Percentiles rank a stretch among this genome's conserved stretches.
Conservation (phyloP, 2,329 filamentous ascomycete species). For the Calonectria hawksworthii region DNA sequence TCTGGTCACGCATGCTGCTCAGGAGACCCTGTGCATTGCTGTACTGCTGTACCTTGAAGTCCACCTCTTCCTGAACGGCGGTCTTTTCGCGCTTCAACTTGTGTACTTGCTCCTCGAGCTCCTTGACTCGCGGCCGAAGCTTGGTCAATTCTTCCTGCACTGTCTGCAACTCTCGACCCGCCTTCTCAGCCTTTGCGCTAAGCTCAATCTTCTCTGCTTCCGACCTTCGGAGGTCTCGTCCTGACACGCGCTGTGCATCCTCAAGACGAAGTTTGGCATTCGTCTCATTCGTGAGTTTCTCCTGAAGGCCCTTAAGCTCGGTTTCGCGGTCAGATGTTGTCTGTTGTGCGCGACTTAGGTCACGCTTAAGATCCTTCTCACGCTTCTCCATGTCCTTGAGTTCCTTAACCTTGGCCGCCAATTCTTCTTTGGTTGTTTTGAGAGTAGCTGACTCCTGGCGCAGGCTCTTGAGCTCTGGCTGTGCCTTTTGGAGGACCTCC, state of each 20-base stretch:
- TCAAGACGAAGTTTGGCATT: constrained; percentile 81
- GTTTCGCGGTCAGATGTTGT: constrained; percentile 80
- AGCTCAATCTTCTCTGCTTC: constrained; percentile 87
- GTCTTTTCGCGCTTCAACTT: constrained; percentile 78
- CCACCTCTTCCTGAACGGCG: constrained; percentile 81
- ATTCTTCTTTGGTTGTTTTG: constrained; percentile 81
- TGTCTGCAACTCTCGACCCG: constrained; percentile 76
- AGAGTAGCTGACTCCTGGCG: constrained; percentile 83
- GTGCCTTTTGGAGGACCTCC: constrained; percentile 85
- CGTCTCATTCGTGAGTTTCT: constrained; percentile 82
- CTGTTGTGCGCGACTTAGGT: constrained; percentile 78
- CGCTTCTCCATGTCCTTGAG: constrained; percentile 83
- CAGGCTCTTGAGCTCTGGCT: constrained; percentile 86
- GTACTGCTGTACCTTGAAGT: constrained; percentile 89
- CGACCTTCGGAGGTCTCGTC: constrained; percentile 82
- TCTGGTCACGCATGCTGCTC: constrained; percentile 93
- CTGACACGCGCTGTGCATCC: constrained; percentile 80
- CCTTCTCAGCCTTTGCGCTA: constrained; percentile 79
- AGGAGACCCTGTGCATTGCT: constrained; percentile 87
- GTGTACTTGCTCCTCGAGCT: constrained; percentile 81
- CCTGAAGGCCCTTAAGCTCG: constrained; percentile 83
- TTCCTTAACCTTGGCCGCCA: constrained; percentile 70
- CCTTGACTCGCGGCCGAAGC: constrained; percentile 71
- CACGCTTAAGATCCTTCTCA: constrained; percentile 84
- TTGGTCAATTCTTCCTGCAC: constrained; percentile 80